Conservation (phyloP, 2,329 filamentous ascomycete species). For the Cordyceps cicadae region DNA sequence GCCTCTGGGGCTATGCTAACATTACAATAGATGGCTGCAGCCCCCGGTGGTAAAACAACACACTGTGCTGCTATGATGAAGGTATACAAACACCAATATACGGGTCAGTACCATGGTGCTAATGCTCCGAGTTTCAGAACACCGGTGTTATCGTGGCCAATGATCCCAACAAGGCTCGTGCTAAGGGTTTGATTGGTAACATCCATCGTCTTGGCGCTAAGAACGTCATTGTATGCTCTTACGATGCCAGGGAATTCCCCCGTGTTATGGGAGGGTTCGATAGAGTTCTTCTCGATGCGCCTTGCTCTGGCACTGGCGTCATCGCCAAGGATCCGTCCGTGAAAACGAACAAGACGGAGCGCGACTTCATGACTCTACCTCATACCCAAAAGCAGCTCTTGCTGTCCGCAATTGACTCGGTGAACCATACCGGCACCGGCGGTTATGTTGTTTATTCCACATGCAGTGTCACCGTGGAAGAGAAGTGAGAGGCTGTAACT, state of each 20-base stretch:
- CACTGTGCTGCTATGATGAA: conserved; percentile 94
- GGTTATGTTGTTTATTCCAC: conserved; percentile 97
- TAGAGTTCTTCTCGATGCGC: conserved; percentile 85
- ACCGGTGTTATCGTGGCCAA: conserved; percentile 94
- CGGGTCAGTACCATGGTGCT: not conserved
- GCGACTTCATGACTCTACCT: conserved; percentile 86
- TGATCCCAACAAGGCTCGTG: conserved; percentile 86
- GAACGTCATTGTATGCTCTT: conserved; percentile 92
- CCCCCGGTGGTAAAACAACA: conserved; percentile 92
- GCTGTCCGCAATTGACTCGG: conserved; percentile 86
- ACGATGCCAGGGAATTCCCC: conserved; percentile 90
- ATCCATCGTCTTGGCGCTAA: conserved; percentile 88
- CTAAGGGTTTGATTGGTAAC: conserved; percentile 96
- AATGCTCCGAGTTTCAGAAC: conserved; percentile 40
- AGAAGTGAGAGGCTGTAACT: conserved; percentile 37
- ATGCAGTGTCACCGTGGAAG: conserved; percentile 88
- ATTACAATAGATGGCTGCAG: conserved; percentile 62
- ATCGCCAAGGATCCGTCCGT: conserved; percentile 95
- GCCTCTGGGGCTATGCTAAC: not conserved
- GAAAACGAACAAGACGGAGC: conserved; percentile 96
- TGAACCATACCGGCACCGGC: conserved; percentile 82
- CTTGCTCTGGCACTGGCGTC: conserved; percentile 93
- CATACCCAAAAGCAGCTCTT: conserved; percentile 94
- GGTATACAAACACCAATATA: not conserved
- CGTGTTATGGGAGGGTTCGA: conserved; percentile 94